phyloP scores from a whole-genome alignment of 2,329 filamentous ascomycete genomes.

The Botrytis sinoallii region DNA sequence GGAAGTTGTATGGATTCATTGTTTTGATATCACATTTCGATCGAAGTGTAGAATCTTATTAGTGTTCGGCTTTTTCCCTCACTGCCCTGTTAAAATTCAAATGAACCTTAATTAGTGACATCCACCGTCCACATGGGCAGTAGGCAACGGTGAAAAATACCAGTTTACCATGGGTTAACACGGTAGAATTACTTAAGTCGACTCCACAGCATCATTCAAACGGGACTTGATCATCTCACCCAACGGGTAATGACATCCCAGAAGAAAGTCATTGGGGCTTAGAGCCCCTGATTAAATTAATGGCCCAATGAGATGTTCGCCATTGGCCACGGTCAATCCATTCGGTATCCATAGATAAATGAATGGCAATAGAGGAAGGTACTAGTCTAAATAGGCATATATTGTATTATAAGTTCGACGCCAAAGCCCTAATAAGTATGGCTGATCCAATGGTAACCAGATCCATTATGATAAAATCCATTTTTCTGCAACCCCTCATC shows the following conservation, averaged over 20 bases:
- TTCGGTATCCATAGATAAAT: background rate
- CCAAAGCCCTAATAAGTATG: too few relatives aligned
- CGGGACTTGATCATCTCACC: background rate
- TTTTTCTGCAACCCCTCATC: too few relatives aligned
- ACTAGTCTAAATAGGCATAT: too few relatives aligned
- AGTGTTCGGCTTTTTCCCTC: too few relatives aligned
- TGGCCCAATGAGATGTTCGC: background rate
- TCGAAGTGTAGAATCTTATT: too few relatives aligned
- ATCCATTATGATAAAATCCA: too few relatives aligned
- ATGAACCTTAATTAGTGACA: background rate
- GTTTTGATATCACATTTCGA: too few relatives aligned
- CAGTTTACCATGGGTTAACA: background rate
- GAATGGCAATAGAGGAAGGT: too few relatives aligned
- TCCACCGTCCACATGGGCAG: background rate
- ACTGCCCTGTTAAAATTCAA: background rate
- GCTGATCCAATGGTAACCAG: too few relatives aligned
- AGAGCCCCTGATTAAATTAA: background rate
- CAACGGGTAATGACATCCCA: background rate
- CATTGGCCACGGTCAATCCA: background rate
- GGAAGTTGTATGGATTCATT: too few relatives aligned
- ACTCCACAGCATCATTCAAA: background rate
- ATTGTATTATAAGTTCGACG: too few relatives aligned
- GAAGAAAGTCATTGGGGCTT: background rate
- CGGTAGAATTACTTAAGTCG: background rate
- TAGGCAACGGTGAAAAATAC: background rate